phyloP scores from a whole-genome alignment of 805 yeast species.

The Metschnikowia baotianmanensis region DNA sequence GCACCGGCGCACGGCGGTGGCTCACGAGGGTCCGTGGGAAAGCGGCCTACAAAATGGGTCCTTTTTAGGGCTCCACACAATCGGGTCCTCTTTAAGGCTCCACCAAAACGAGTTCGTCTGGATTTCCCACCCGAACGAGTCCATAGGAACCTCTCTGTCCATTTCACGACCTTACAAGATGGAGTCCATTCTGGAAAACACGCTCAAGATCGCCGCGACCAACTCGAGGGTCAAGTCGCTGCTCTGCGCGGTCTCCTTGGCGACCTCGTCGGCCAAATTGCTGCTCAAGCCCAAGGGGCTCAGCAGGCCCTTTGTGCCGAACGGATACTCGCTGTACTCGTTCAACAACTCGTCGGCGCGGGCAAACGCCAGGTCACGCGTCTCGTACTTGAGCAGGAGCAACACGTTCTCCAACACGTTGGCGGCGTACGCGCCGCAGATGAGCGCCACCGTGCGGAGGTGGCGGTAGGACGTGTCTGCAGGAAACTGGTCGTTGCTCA shows the following conservation, averaged over 20 bases:
- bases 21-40: no score
- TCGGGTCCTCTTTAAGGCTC: no score
- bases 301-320: slow-evolving; percentile 48
- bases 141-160: no score
- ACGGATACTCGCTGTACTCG: slow-evolving; percentile 85
- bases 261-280: slow-evolving; percentile 60
- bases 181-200: slow-evolving; percentile 90
- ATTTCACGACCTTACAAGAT: slow-evolving; percentile 51
- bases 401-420: slow-evolving; percentile 92
- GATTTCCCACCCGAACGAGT: background rate
- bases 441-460: slow-evolving; percentile 77
- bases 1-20: no score
- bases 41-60: no score
- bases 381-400: slow-evolving; percentile 72
- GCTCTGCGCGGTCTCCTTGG: slow-evolving; percentile 50
- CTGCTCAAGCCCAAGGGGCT: slow-evolving; percentile 69
- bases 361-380: slow-evolving; percentile 86
- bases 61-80: no score
- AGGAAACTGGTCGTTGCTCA: slow-evolving; percentile 60
- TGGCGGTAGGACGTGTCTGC: slow-evolving; percentile 62
- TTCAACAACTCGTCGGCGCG: slow-evolving; percentile 89
- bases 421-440: slow-evolving; percentile 91
- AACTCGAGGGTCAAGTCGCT: slow-evolving; percentile 77
- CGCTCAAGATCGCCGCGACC: slow-evolving; percentile 87
- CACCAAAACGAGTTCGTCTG: background rate